These are phyloP conservation scores for Fusarium veterinarium DNA, from an alignment of 2,329 filamentous ascomycete genomes.

Conservation along the genomic window DNA sequence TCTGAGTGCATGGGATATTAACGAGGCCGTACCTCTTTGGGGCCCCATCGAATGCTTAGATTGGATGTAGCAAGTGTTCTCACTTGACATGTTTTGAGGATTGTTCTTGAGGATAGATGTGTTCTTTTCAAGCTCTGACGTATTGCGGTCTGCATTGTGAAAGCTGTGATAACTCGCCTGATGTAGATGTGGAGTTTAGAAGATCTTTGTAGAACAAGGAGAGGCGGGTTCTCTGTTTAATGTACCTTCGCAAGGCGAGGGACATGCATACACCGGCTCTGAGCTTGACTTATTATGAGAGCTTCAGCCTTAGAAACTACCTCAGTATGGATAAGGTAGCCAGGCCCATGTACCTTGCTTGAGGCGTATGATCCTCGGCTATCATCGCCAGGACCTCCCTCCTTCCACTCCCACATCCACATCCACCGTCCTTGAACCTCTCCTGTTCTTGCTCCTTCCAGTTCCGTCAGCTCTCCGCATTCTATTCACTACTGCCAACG, in stretches of 20 bases:
- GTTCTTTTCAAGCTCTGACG: conserved; percentile 27
- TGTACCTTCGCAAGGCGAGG: neutral
- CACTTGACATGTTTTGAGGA: conserved; percentile 7
- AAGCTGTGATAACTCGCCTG: neutral
- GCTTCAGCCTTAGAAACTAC: neutral
- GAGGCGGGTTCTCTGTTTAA: neutral
- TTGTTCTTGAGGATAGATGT: conserved; percentile 7
- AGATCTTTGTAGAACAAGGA: neutral
- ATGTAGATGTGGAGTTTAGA: neutral
- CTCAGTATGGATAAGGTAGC: neutral
- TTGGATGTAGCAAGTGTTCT: conserved; percentile 37
- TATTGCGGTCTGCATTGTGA: conserved; percentile 32
- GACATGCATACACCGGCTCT: neutral
- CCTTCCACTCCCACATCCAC: neutral
- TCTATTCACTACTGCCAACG: neutral
- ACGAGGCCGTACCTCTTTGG: conserved; percentile 44
- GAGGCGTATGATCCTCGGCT: conserved; percentile 34
- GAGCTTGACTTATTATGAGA: neutral
- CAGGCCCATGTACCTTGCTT: neutral
- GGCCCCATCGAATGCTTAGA: conserved; percentile 47
- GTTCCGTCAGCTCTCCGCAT: conserved; percentile 27
- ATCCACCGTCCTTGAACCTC: conserved; percentile 1
- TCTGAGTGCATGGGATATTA: too few species aligned
- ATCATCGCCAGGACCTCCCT: conserved; percentile 30
- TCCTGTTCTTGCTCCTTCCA: conserved; percentile 18